phyloP scores from a whole-genome alignment of 2,329 filamentous ascomycete species.

The Fusarium sp. region DNA sequence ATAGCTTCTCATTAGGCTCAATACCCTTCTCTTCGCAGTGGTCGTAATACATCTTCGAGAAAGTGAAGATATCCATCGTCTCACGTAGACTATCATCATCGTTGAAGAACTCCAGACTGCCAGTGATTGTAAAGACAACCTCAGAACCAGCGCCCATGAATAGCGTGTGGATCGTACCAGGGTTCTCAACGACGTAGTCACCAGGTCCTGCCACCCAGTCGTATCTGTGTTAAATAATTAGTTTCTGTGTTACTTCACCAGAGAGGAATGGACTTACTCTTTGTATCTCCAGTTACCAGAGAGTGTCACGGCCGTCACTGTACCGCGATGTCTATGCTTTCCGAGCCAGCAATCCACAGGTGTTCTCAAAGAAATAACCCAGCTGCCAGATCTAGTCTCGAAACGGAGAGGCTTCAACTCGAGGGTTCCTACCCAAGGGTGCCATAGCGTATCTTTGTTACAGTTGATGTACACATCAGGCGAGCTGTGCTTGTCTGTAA shows the following conservation, averaged over 20 bases:
- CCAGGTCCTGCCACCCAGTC: constrained; percentile 5
- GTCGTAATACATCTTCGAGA: not conserved
- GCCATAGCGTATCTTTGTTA: constrained; percentile 1
- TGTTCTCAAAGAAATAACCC: not conserved
- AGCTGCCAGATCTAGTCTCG: not conserved
- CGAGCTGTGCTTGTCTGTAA: constrained; percentile 9
- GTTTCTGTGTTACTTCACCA: not conserved
- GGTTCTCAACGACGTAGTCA: constrained; percentile 2
- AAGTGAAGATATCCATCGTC: constrained; percentile 8
- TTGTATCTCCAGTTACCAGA: constrained; percentile 10
- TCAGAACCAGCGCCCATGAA: constrained; percentile 1
- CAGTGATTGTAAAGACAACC: not conserved
- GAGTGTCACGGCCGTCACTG: not conserved
- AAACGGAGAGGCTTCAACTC: not conserved
- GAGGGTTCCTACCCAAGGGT: not conserved
- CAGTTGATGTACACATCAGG: constrained; percentile 5
- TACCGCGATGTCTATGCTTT: not conserved
- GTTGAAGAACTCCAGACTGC: constrained; percentile 1
- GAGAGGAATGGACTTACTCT: not conserved
- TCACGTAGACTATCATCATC: constrained; percentile 1
- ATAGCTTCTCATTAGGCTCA: not conserved
- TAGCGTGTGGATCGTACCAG: not conserved
- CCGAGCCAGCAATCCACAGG: constrained; percentile 4
- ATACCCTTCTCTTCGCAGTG: not conserved
- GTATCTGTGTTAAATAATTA: not conserved